Conservation (phyloP, 129 eudicot genomes). For the Smallanthus sonchifolius region DNA sequence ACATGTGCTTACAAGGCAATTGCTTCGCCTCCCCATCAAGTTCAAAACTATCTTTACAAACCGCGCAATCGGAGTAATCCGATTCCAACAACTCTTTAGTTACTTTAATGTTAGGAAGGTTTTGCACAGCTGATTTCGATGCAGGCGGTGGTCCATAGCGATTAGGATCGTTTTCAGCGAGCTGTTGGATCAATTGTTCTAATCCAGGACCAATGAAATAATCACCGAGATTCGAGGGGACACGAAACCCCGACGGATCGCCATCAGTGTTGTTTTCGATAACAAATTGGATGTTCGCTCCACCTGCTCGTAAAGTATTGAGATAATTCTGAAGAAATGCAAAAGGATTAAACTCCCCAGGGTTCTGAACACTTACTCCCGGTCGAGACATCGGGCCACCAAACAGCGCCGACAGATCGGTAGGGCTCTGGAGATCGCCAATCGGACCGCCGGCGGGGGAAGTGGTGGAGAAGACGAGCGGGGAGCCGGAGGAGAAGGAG, state of each 20-base stretch:
- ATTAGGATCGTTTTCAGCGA: slow-evolving; percentile 92
- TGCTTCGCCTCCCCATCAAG: slow-evolving; percentile 56
- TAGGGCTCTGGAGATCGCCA: slow-evolving; percentile 20
- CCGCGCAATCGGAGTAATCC: slow-evolving; percentile 72
- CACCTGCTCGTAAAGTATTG: slow-evolving; percentile 49
- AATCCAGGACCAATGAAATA: slow-evolving; percentile 79
- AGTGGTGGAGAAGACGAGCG: slow-evolving; percentile 40
- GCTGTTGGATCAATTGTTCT: slow-evolving; percentile 80
- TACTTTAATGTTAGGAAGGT: slow-evolving; percentile 51
- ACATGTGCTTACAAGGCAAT: slow-evolving; percentile 81
- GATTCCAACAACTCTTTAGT: slow-evolving; percentile 50
- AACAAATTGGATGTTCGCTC: slow-evolving; percentile 75
- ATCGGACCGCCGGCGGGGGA: slow-evolving; percentile 28
- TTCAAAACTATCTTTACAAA: slow-evolving; percentile 71
- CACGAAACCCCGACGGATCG: slow-evolving; percentile 30
- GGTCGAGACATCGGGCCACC: slow-evolving; percentile 32
- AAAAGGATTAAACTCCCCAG: slow-evolving; percentile 64
- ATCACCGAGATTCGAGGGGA: slow-evolving; percentile 69
- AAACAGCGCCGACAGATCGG: slow-evolving; percentile 33
- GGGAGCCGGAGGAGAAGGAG: slow-evolving; percentile 26
- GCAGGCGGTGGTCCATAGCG: slow-evolving; percentile 91
- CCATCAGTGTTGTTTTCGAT: slow-evolving; percentile 38
- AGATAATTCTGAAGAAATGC: slow-evolving; percentile 56
- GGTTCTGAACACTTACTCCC: slow-evolving; percentile 7
- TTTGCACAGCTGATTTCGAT: slow-evolving; percentile 53